These are phyloP conservation scores for Penicillium herquei DNA, from an alignment of 495 filamentous ascomycete genomes.

Conservation along the genomic window DNA sequence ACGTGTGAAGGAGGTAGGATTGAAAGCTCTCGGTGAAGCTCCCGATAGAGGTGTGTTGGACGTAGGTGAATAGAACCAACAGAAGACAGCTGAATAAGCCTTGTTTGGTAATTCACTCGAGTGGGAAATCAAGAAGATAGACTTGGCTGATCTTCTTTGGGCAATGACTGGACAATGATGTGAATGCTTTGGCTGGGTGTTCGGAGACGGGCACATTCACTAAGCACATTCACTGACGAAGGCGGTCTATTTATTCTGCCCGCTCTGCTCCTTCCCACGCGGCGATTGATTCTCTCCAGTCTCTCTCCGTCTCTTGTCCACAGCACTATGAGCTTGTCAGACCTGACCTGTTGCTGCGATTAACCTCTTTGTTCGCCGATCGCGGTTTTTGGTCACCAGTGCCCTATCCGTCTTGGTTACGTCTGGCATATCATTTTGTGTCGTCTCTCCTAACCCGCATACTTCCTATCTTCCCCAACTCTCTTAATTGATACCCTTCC, in stretches of 20 bases:
- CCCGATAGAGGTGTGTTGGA: slow-evolving; percentile 9
- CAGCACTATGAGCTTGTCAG: slow-evolving; percentile 19
- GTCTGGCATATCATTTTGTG: slow-evolving; percentile 1
- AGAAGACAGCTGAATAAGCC: no score
- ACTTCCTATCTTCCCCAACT: slow-evolving; percentile 10
- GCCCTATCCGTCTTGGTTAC: background rate
- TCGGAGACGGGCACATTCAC: slow-evolving; percentile 14
- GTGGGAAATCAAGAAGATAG: background rate
- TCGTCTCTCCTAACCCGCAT: slow-evolving; percentile 16
- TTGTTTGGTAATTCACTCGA: no score
- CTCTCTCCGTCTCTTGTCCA: slow-evolving; percentile 15
- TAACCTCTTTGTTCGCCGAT: slow-evolving; percentile 6
- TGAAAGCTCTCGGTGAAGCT: slow-evolving; percentile 41
- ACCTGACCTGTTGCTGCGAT: slow-evolving; percentile 8
- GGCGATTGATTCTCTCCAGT: slow-evolving; percentile 23
- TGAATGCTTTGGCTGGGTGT: background rate
- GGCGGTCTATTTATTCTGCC: slow-evolving; percentile 24
- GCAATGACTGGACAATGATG: background rate
- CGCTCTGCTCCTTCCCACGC: slow-evolving; percentile 21
- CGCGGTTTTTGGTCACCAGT: slow-evolving; percentile 11
- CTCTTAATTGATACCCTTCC: slow-evolving; percentile 11
- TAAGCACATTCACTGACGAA: slow-evolving; percentile 21
- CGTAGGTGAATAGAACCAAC: background rate
- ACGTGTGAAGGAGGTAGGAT: slow-evolving; percentile 12
- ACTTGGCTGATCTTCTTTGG: background rate